Base-by-base conservation (phyloP, 2,329 filamentous ascomycete genomes). In the Phaeosphaeriaceae sp. region DNA sequence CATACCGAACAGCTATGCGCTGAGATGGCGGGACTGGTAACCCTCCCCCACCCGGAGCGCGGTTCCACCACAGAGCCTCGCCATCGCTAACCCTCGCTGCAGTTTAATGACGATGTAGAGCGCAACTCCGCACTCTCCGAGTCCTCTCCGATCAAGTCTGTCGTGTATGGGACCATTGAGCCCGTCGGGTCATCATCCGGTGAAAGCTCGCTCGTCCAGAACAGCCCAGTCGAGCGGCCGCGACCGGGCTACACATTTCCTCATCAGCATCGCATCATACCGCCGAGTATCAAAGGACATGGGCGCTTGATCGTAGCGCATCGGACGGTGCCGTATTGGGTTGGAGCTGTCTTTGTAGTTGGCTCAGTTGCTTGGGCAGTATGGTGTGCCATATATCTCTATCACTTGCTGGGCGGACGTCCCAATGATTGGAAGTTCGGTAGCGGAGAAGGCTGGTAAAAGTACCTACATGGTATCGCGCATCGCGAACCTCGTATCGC, bases 281-380 rank as follows among this genome's bases (percentile, higher is more conserved):
- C 67, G 9, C 66, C 67, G 13, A 65, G 57, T 27, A 69, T 70
- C 48, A 65, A 50, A 11, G 66, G 67, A 1, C 66, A 70, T 49
- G 66, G 67, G 1, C 66, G 65, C 2, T 48, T 67, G 25, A 60
- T 70, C 7, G 31, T 66, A 10, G 66, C 65, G 13, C 62, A 61
- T 33, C 61, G 66, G 10, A 62, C 59, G 2, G 58, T 70, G 6
- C 63, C 67, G n/a, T 66, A 70, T n/a, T 60, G 62, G 52, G 47
- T 59, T 4, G 67, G 67, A 0, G 17, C 53, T 1, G 17, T 66
- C 2, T 40, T 67, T 7, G 66, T 69, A 9, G 21, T 68, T 9
- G 63, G 58, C 0, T 57, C 60, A 1, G 61, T 68, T 52, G 58
- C 58, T 2, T 70, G 66, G 67, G 67, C 64, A 1, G 66, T 70